Percentiles rank a stretch among this genome's conserved stretches.
Evolutionary conservation across 148 eudicot genomes (phyloP).

Genomic region (Polygonum maritimum): DNA sequence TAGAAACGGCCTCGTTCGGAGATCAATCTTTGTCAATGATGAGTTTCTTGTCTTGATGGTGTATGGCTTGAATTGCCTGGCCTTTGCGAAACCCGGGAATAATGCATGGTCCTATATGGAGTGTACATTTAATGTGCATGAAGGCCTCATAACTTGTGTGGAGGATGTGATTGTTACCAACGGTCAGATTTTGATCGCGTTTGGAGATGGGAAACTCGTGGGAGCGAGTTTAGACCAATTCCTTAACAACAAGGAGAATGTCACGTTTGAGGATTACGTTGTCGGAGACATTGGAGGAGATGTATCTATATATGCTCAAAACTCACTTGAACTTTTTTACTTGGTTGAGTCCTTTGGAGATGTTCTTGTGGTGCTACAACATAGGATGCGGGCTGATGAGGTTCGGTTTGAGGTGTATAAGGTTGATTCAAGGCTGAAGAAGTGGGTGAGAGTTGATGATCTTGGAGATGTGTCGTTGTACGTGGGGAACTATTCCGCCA

Average conservation of each 20-base stretch:
- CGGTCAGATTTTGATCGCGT: neutral
- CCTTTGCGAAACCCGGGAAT: neutral
- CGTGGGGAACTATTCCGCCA: neutral
- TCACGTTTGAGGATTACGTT: neutral
- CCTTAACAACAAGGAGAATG: neutral
- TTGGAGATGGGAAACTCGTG: neutral
- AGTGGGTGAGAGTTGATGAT: neutral
- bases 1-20: neutral
- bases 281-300: neutral
- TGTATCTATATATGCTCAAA: neutral
- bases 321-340: neutral
- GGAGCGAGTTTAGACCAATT: neutral
- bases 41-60: neutral
- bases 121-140: neutral
- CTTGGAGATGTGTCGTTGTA: slow-evolving; percentile 5
- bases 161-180: neutral
- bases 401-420: neutral
- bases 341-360: neutral
- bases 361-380: neutral
- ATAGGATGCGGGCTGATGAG: neutral
- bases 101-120: neutral
- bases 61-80: neutral
- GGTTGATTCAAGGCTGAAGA: neutral
- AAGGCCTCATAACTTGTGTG: neutral
- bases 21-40: neutral